phyloP scores from a whole-genome alignment of 225 moss, liverwort and hornwort species.

The Marchantia polymorpha region DNA sequence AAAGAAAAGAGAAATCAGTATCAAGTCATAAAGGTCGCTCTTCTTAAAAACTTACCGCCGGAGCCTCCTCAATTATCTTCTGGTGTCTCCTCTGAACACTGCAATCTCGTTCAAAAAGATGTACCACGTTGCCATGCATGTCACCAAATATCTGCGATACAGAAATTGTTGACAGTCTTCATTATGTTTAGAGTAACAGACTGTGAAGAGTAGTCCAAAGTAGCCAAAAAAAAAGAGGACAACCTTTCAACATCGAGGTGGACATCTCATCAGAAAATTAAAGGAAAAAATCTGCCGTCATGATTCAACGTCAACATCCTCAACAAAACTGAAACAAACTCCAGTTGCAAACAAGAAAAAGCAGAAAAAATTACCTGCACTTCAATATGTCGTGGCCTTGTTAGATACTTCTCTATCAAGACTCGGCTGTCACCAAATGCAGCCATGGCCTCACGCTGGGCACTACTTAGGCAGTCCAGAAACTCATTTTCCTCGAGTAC shows the following conservation, averaged over 20 bases:
- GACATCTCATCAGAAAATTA: neutral
- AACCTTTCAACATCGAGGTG: neutral
- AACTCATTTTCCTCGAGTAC: conserved; percentile 68
- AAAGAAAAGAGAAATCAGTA: too few species aligned
- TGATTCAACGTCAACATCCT: neutral
- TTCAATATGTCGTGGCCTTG: conserved; percentile 91
- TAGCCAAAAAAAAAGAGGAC: too few species aligned
- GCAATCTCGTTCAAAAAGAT: conserved; percentile 92
- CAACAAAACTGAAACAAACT: neutral
- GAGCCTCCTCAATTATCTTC: conserved; percentile 97
- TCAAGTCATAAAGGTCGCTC: too few species aligned
- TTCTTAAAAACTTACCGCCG: conserved; percentile 57
- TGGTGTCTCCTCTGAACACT: conserved; percentile 98
- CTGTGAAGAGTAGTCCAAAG: too few species aligned
- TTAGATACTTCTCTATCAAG: conserved; percentile 86
- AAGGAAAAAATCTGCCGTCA: neutral
- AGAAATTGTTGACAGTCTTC: neutral
- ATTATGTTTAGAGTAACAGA: too few species aligned
- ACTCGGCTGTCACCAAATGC: conserved; percentile 87
- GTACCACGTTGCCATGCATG: conserved; percentile 85
- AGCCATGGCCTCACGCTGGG: conserved; percentile 91
- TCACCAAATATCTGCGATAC: conserved; percentile 87
- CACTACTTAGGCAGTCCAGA: conserved; percentile 72
- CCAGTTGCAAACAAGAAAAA: neutral
- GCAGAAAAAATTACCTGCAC: conserved; percentile 60